These are phyloP conservation scores for Trichoderma cornu-damae DNA, from an alignment of 2,329 filamentous ascomycete genomes.

Conservation along the genomic window DNA sequence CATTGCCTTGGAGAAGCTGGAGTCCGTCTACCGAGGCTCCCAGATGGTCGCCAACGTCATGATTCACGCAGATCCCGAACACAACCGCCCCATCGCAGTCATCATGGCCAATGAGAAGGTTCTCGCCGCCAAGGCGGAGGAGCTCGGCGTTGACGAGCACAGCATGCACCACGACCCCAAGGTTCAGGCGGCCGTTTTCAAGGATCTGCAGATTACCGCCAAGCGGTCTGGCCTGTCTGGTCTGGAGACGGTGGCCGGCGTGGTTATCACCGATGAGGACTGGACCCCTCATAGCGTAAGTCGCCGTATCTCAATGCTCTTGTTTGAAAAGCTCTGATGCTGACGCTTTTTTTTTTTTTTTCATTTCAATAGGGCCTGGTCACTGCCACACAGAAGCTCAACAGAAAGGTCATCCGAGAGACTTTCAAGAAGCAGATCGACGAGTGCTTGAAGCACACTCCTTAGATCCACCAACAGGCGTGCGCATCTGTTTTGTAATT, in stretches of 20 bases:
- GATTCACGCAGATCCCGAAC: conserved; percentile 71
- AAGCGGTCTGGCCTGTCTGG: conserved; percentile 60
- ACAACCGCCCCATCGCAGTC: conserved; percentile 75
- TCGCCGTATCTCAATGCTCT: conserved; percentile 25
- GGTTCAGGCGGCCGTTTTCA: conserved; percentile 56
- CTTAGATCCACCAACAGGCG: conserved; percentile 18
- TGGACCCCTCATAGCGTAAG: conserved; percentile 83
- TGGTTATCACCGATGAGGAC: conserved; percentile 77
- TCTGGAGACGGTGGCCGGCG: conserved; percentile 70
- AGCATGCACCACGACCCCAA: conserved; percentile 63
- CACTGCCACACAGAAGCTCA: conserved; percentile 58
- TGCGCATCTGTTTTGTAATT: background rate
- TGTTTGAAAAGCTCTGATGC: background rate
- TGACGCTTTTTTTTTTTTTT: conserved; percentile 23
- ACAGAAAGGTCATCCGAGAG: conserved; percentile 48
- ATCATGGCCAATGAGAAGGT: conserved; percentile 64
- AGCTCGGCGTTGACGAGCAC: conserved; percentile 59
- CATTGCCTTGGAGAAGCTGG: conserved; percentile 92
- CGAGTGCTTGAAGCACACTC: conserved; percentile 33
- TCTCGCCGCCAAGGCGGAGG: conserved; percentile 54
- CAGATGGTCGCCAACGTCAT: conserved; percentile 82
- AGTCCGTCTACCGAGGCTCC: conserved; percentile 79
- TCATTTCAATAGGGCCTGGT: conserved; percentile 57
- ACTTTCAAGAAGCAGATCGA: conserved; percentile 49
- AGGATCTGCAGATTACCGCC: conserved; percentile 62